phyloP scores from a whole-genome alignment of 1,139 yeast genomes.

The Blastobotrys illinoisensis region DNA sequence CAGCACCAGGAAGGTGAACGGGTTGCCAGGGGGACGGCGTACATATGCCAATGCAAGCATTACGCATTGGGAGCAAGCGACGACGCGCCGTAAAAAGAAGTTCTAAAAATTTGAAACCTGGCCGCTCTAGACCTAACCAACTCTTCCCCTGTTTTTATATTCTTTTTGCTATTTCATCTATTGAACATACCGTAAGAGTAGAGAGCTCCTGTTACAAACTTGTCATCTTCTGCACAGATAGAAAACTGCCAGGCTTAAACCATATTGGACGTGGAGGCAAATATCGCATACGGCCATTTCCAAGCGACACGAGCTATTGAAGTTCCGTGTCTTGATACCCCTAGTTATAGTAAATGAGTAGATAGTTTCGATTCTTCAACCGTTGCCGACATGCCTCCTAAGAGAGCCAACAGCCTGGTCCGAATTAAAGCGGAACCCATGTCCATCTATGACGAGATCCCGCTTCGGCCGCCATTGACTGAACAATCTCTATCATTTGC shows the following conservation, averaged over 20 bases:
- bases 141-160: neutral
- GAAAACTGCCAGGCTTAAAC: too few species aligned
- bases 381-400: neutral
- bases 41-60: too few species aligned
- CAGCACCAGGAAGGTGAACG: too few species aligned
- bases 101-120: neutral
- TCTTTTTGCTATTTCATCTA: too few species aligned
- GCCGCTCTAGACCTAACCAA: neutral
- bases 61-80: too few species aligned
- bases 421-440: neutral
- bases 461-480: neutral
- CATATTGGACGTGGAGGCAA: too few species aligned
- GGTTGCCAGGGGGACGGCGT: too few species aligned
- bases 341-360: neutral
- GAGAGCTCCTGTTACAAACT: too few species aligned
- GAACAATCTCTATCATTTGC: neutral
- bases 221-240: too few species aligned
- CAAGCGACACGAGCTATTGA: too few species aligned
- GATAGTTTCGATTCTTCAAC: neutral
- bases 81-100: neutral
- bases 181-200: too few species aligned
- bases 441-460: neutral
- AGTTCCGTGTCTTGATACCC: neutral
- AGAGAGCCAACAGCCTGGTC: neutral
- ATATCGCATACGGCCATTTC: too few species aligned